phyloP scores from a whole-genome alignment of 1,284 basidiomycete genomes.

The Puccinia polysora region DNA sequence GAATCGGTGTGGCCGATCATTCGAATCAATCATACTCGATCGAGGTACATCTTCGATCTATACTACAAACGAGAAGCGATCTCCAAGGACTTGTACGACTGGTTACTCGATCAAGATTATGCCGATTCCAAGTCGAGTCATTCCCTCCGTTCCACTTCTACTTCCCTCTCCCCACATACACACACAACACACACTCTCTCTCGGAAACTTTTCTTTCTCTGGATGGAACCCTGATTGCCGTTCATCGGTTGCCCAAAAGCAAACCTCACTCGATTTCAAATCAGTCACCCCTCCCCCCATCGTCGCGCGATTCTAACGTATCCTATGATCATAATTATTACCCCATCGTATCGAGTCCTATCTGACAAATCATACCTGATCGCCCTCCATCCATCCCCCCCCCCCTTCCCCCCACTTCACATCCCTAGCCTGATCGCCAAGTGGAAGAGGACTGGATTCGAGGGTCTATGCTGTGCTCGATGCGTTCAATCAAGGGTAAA shows the following conservation, averaged over 20 bases:
- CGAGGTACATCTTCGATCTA: conserved; percentile 89
- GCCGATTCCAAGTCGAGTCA: conserved; percentile 79
- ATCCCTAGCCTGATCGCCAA: conserved; percentile 81
- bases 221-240: neutral
- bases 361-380: too few relatives aligned
- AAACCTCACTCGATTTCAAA: too few relatives aligned
- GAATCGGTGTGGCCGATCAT: conserved; percentile 99
- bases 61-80: conserved; percentile 99
- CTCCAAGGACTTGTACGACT: conserved; percentile 89
- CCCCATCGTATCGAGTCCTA: too few relatives aligned
- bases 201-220: neutral
- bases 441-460: conserved; percentile 98
- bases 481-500: conserved; percentile 89
- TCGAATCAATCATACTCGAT: conserved; percentile 80
- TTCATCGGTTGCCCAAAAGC: too few relatives aligned
- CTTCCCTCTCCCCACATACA: neutral
- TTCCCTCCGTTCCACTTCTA: too few relatives aligned
- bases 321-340: too few relatives aligned
- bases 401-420: neutral
- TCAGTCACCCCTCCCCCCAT: too few relatives aligned
- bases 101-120: conserved; percentile 95
- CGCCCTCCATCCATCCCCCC: neutral
- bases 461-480: conserved; percentile 92
- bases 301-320: too few relatives aligned
- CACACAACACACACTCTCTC: neutral